Evolutionary conservation across 78 protist species (phyloP), one percentile per base, ranked within the genome.

Genomic region (slime mould (Dictyostelium discoideum)): DNA sequence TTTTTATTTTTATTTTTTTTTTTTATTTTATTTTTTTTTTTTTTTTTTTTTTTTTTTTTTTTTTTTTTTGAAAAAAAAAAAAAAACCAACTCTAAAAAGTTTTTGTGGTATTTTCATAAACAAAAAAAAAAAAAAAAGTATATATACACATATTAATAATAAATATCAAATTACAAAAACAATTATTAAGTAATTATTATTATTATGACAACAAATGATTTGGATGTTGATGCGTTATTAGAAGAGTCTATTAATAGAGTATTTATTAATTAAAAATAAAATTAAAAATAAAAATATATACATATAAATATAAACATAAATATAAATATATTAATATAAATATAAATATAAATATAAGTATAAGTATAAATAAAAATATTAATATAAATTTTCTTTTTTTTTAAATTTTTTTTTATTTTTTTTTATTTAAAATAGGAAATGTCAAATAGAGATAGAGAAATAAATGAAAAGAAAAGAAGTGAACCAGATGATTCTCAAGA

Each of bases 221-320:
- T 50, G 6, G 90, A 85, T 85, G 81, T 85, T 24, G 90, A 85
- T 46, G 67, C 79, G 44, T 85, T 85, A 44, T 14, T 85, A 44
- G 90, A 85, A 44, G 90, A 67, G 16, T 85, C 90, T 10, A 67
- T 85, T 22, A 85, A 72, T 85, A 84, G 40, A 6, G 42, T 76
- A 76, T 67, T 29, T 32, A 37, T 74, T 37, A 37, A 74, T 26
- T 11, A 29, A 74, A 37, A 32, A 32, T 11, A 73, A 32, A 32
- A 14, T 4, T 29, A 11, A 29, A 77, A 16, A 7, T 44, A 2
- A 44, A 7, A 44, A 7, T 44, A 44, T 44, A 44, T 44, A 7
- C 8, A 39, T 9, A 16, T 5, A 77, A 20, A 32, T 11, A 22
- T 42, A 24, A 50, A 7, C 26, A 22, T 42, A 22, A 79, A 9